A percentile compares a stretch with the other conserved stretches of the same genome.
Evolutionary conservation across 805 yeast genomes (phyloP).

Genomic region (Ogataea populi-albae): DNA sequence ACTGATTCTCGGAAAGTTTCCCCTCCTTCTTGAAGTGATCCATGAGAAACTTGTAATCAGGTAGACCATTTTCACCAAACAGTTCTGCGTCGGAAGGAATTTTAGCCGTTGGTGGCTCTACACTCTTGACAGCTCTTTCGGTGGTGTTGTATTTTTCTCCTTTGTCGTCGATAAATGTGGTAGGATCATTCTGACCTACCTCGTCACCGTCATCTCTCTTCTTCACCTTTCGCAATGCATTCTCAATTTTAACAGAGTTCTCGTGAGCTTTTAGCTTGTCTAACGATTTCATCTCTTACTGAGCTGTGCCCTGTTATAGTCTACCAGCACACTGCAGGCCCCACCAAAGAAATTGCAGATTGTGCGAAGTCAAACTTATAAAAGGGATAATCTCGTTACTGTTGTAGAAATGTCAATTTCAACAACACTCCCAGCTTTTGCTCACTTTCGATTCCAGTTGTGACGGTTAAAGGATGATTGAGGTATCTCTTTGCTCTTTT

Average conservation of each 20-base stretch:
- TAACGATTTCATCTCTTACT: slow-evolving; percentile 1
- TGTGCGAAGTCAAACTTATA: no score
- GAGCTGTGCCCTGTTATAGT: no score
- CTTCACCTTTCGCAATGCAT: slow-evolving; percentile 27
- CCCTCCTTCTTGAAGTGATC: slow-evolving; percentile 82
- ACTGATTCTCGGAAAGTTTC: slow-evolving; percentile 67
- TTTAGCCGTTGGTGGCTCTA: slow-evolving; percentile 61
- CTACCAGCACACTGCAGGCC: no score
- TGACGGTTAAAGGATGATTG: no score
- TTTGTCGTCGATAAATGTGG: slow-evolving; percentile 51
- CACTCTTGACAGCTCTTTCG: slow-evolving; percentile 53
- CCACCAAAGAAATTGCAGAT: no score
- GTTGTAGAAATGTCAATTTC: no score
- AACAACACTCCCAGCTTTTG: no score
- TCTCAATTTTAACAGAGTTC: slow-evolving; percentile 54
- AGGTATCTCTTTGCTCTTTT: no score
- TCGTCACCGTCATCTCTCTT: slow-evolving; percentile 12
- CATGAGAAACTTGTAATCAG: slow-evolving; percentile 68
- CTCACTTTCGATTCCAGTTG: no score
- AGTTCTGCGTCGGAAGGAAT: slow-evolving; percentile 69
- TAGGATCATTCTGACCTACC: slow-evolving; percentile 30
- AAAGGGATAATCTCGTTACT: no score
- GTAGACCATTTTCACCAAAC: slow-evolving; percentile 58
- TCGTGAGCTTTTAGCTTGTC: slow-evolving; percentile 31
- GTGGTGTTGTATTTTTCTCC: slow-evolving; percentile 55